Evolutionary conservation across 2,329 filamentous ascomycete genomes (phyloP).

Genomic region (Penicillium sumatraense): DNA sequence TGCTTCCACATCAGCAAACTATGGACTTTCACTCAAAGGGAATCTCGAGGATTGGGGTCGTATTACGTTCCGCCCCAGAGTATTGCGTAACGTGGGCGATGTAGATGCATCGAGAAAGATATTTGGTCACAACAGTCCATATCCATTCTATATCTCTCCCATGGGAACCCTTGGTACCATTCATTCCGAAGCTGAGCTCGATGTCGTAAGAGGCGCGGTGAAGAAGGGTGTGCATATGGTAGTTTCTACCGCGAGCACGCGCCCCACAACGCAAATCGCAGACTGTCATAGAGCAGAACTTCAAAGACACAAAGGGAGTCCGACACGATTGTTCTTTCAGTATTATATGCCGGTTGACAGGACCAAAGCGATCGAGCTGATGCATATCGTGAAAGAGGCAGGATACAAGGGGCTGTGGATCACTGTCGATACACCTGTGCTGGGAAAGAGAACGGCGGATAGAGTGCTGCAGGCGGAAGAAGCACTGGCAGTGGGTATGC

Average conservation of each 20-base stretch:
- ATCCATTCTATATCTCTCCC: conserved; percentile 20
- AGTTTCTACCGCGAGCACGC: conserved; percentile 21
- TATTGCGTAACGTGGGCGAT: conserved; percentile 19
- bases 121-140: conserved; percentile 12
- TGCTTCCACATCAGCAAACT: too few relatives aligned
- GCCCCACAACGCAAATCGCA: conserved; percentile 21
- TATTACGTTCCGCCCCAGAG: conserved; percentile 22
- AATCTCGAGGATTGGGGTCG: conserved; percentile 24
- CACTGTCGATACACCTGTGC: conserved; percentile 20
- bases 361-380: conserved; percentile 13
- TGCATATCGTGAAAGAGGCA: conserved; percentile 18
- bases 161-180: conserved; percentile 22
- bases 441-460: conserved; percentile 24
- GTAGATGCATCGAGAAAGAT: conserved; percentile 18
- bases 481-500: conserved; percentile 7
- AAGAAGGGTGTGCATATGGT: conserved; percentile 21
- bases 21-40: conserved; percentile 17
- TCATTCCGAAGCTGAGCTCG: conserved; percentile 18
- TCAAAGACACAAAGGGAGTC: conserved; percentile 15
- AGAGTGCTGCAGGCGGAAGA: conserved; percentile 22
- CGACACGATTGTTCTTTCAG: conserved; percentile 18
- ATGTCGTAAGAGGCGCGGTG: conserved; percentile 15
- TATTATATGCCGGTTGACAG: conserved; percentile 21
- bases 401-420: conserved; percentile 23
- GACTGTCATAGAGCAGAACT: conserved; percentile 17